phyloP scores from a whole-genome alignment of 164 flowering plant genomes.

The Chimonanthus salicifolius region DNA sequence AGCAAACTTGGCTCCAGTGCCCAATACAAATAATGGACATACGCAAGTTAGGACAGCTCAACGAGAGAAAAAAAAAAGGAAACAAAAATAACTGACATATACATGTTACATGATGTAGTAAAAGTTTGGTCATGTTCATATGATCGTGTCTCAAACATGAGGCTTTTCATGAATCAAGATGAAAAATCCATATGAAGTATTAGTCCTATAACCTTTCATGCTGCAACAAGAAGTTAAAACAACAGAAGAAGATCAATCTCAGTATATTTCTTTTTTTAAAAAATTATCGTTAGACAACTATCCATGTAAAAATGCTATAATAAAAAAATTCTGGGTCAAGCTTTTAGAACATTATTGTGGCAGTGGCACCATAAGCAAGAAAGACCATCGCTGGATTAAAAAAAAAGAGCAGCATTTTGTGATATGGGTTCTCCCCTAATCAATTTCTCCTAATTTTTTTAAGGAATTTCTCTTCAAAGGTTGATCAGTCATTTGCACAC shows the following conservation, averaged over 20 bases:
- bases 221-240: neutral
- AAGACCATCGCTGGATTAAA: neutral
- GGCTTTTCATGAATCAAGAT: neutral
- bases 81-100: neutral
- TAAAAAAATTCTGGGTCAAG: neutral
- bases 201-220: neutral
- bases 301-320: neutral
- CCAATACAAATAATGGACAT: neutral
- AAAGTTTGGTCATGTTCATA: neutral
- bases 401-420: neutral
- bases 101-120: neutral
- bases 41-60: neutral
- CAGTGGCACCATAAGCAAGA: neutral
- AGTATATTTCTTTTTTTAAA: too few relatives aligned
- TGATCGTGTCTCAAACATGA: neutral
- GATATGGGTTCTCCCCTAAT: neutral
- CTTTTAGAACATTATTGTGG: neutral
- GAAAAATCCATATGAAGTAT: neutral
- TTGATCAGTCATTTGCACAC: neutral
- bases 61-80: too few relatives aligned
- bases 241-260: neutral
- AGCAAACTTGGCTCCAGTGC: neutral
- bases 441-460: too few relatives aligned
- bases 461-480: too few relatives aligned
- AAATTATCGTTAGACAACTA: neutral